Percentiles rank a stretch among this genome's conserved stretches.
Conservation (phyloP, 768 basidiomycete species). For the Suillus subalutaceus region DNA sequence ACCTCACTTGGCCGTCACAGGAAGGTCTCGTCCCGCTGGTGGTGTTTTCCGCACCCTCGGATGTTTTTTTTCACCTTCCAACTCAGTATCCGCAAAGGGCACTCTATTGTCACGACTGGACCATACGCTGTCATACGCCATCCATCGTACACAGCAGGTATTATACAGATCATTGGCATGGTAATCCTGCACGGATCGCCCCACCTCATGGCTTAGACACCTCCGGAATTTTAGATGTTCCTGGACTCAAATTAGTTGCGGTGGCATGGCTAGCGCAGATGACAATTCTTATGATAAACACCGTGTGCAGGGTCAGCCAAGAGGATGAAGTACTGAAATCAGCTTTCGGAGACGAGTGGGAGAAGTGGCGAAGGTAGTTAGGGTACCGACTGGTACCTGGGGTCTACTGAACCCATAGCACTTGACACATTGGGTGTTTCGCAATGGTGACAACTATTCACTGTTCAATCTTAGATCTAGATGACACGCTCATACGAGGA, state of each 20-base stretch:
- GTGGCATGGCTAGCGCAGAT: neutral
- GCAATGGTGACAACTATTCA: neutral
- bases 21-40: conserved; percentile 24
- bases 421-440: no score
- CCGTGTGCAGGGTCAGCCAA: neutral
- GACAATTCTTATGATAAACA: neutral
- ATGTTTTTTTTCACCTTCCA: conserved; percentile 44
- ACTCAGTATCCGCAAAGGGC: conserved; percentile 42
- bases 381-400: conserved; percentile 35
- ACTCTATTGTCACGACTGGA: conserved; percentile 43
- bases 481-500: conserved; percentile 3
- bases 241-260: neutral
- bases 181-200: conserved; percentile 7
- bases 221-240: neutral
- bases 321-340: neutral
- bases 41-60: conserved; percentile 38
- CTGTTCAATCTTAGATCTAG: neutral
- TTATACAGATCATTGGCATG: conserved; percentile 12
- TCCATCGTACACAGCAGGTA: conserved; percentile 43
- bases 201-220: conserved; percentile 10
- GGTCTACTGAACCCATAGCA: conserved; percentile 22
- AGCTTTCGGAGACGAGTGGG: neutral
- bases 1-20: conserved; percentile 23
- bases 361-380: conserved; percentile 28
- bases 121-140: conserved; percentile 50